Evolutionary conservation across 2,329 filamentous ascomycete genomes (phyloP), one percentile per base, ranked within the genome.

Genomic region (Colletotrichum gloeosporioides): DNA sequence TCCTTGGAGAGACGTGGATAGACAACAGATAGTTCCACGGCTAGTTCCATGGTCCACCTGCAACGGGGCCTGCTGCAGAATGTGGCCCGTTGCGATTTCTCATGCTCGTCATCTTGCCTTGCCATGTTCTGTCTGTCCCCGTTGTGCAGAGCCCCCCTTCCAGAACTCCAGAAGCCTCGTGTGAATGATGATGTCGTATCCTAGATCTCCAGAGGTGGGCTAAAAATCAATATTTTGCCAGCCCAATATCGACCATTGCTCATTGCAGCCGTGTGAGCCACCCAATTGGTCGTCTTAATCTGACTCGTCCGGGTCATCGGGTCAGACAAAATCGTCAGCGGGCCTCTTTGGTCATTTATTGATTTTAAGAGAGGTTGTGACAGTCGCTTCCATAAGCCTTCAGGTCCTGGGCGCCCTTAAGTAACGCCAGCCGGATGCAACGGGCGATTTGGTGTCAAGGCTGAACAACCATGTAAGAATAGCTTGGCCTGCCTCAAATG

Each of bases 31-130:
- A 64, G 39, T 32, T 6, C 27, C n/a, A 57, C 49, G 49, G 49
- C 62, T 44, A 32, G 59, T 63, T n/a, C 18, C 18, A 49, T 22
- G 39, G 44, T 9, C 72, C 72, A 75, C 72, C 29, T 57, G 61
- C 62, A 75, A 69, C 55, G 25, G 62, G 61, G 49, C 69, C 29
- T 61, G 44, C n/a, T 53, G 36, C 18, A 49, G 15, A 36, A 27
- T 44, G 66, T 57, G 49, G 49, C 62, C 31, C 69, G 16, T 71
- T 32, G 61, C 27, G 53, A 66, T 63, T 44, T 72, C 62, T 72
- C 69, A 72, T 76, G 70, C 64, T 31, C 69, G 69, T 73, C 73
- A 73, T 73, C 57, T 29, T 53, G 34, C 57, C 59, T 70, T 59
- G 49, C 57, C 53, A 49, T 55, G 36, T 18, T 36, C 16, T 16